phyloP scores from a whole-genome alignment of 371 early-diverging fungal genomes.

The Nematocida sp. region DNA sequence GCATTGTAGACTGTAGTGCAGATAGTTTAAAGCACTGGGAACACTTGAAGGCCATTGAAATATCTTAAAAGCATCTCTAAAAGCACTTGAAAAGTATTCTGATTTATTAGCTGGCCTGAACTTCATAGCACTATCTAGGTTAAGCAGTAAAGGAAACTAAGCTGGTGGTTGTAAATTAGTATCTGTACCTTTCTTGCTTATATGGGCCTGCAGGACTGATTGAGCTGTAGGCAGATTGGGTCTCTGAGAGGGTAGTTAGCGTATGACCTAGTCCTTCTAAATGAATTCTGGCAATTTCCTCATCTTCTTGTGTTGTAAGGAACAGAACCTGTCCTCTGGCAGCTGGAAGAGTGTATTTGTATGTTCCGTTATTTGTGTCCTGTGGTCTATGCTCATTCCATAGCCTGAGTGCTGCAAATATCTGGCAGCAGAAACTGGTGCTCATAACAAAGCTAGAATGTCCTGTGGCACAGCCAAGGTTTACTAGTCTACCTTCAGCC shows the following conservation, averaged over 20 bases:
- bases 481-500: slow-evolving; percentile 96
- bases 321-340: slow-evolving; percentile 89
- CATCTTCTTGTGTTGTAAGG: slow-evolving; percentile 84
- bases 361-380: slow-evolving; percentile 66
- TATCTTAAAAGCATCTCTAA: background rate
- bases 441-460: slow-evolving; percentile 96
- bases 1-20: too few species aligned
- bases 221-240: slow-evolving; percentile 78
- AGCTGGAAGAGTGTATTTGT: too few species aligned
- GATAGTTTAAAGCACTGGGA: too few species aligned
- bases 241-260: slow-evolving; percentile 69
- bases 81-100: background rate
- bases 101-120: background rate
- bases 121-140: too few species aligned
- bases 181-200: slow-evolving; percentile 78
- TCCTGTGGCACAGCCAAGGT: slow-evolving; percentile 95
- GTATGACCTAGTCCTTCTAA: slow-evolving; percentile 85
- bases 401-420: slow-evolving; percentile 89
- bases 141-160: background rate
- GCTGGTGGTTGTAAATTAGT: slow-evolving; percentile 27
- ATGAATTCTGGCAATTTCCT: slow-evolving; percentile 91
- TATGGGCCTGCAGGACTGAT: slow-evolving; percentile 78
- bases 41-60: too few species aligned
- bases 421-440: slow-evolving; percentile 95
- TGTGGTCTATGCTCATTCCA: slow-evolving; percentile 73